Percentiles rank a stretch among this genome's conserved stretches.
Conservation (phyloP, 2,329 filamentous ascomycete species). For the Fusarium odoratissimum region DNA sequence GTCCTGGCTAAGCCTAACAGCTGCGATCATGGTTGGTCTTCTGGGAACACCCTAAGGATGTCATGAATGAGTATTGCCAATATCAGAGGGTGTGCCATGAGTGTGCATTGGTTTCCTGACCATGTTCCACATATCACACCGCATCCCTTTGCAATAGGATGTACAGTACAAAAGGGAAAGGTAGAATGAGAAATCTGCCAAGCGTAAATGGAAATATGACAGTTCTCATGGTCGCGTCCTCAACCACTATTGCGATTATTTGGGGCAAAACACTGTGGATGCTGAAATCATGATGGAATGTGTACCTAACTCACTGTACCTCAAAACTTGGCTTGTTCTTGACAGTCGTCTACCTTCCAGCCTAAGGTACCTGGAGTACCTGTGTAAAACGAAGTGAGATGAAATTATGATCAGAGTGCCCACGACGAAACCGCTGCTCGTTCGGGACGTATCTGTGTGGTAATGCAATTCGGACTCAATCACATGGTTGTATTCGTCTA, state of each 20-base stretch:
- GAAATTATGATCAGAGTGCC: neutral
- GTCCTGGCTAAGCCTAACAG: slow-evolving; percentile 10
- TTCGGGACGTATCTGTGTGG: slow-evolving; percentile 3
- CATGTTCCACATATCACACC: slow-evolving; percentile 34
- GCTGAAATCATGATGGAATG: slow-evolving; percentile 10
- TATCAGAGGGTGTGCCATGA: slow-evolving; percentile 24
- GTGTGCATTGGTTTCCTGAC: slow-evolving; percentile 15
- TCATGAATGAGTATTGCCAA: slow-evolving; percentile 5
- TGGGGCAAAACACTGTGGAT: neutral
- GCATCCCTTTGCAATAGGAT: slow-evolving; percentile 21
- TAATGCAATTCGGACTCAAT: slow-evolving; percentile 23
- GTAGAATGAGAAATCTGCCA: neutral
- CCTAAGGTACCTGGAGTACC: neutral
- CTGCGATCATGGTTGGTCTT: slow-evolving; percentile 1
- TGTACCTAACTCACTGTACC: neutral
- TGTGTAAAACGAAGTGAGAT: neutral
- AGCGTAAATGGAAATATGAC: neutral
- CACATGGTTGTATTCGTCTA: slow-evolving; percentile 45
- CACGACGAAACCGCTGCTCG: neutral
- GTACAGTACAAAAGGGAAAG: neutral
- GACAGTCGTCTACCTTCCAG: neutral
- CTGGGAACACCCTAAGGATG: slow-evolving; percentile 13
- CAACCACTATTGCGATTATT: neutral
- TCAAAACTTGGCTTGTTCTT: neutral
- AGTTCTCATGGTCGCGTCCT: neutral